Evolutionary conservation across 2,329 filamentous ascomycete species (phyloP), one percentile per base, ranked within the genome.

Genomic region (Orbilia javanica): DNA sequence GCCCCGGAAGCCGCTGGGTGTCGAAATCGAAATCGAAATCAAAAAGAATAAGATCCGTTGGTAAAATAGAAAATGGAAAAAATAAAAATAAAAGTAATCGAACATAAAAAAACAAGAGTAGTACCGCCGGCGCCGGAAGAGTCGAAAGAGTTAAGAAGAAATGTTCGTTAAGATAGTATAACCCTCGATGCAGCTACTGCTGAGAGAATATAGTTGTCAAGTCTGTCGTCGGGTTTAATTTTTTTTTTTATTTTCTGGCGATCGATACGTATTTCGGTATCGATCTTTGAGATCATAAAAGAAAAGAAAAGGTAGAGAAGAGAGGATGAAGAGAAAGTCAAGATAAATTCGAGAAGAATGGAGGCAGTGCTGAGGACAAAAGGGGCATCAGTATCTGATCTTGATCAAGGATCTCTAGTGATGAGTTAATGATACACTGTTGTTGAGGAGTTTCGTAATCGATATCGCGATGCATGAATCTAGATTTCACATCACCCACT

Each of bases 141-240:
- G 27, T 42, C 55, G 34, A 60, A 27, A 3, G 27, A 34, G 34
- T 39, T 60, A 13, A 39, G 42, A 42, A 18, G 11, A n/a, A 11
- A 39, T 34, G 10, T 34, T 60, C 34, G 55, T 60, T n/a, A 60
- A 39, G 15, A 42, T 60, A 42, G 11, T 22, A 50, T 50, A 50
- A 39, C 34, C 55, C 20, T 60, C 55, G 7, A 20, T n/a, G 31
- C 29, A 36, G 34, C 18, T 13, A n/a, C 13, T 39, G 34, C 34
- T 22, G 13, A 8, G 20, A 60, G 50, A n/a, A n/a, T 15, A 57
- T 75, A 4, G 29, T 25, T 68, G 55, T 64, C 48, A 42, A 36
- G 31, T 76, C 72, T 76, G 72, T 77, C 73, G 73, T 71, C 57
- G 55, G 29, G 52, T 36, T 36, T n/a, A n/a, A n/a, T n/a, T n/a